Conservation (phyloP, 2,329 filamentous ascomycete genomes). For the Tricladium varicosporioides region DNA sequence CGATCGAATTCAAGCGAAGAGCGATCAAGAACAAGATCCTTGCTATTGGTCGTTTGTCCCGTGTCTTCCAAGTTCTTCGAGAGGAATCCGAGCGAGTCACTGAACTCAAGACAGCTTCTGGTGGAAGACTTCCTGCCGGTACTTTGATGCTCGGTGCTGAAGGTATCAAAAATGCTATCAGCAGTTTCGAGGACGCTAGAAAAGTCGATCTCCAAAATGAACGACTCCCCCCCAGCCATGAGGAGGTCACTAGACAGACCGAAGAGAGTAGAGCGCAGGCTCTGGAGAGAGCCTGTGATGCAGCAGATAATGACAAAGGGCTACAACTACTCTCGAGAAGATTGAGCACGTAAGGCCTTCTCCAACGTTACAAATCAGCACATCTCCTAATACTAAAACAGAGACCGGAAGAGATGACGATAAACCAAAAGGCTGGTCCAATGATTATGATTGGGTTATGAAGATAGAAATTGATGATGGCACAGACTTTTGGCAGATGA, state of each 20-base stretch:
- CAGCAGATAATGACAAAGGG: constrained; percentile 89
- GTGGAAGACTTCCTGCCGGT: constrained; percentile 86
- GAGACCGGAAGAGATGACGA: constrained; percentile 26
- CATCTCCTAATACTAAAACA: constrained; percentile 4
- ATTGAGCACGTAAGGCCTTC: constrained; percentile 83
- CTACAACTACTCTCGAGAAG: constrained; percentile 83
- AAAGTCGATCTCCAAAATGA: constrained; percentile 98
- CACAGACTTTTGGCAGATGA: constrained; percentile 7
- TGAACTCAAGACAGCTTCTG: constrained; percentile 94
- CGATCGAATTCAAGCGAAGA: constrained; percentile 88
- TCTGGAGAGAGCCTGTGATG: constrained; percentile 78
- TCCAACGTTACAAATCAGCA: background rate
- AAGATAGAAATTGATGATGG: constrained; percentile 21
- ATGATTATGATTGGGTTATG: constrained; percentile 11
- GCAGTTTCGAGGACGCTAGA: constrained; percentile 90
- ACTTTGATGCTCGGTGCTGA: constrained; percentile 98
- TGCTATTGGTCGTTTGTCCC: constrained; percentile 91
- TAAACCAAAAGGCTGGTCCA: constrained; percentile 4
- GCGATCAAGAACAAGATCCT: constrained; percentile 99
- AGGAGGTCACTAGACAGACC: constrained; percentile 82
- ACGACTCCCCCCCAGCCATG: constrained; percentile 84
- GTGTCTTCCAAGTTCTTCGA: constrained; percentile 96
- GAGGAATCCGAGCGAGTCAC: constrained; percentile 97
- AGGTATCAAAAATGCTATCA: constrained; percentile 98
- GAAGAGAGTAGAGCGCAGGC: constrained; percentile 80